phyloP scores from a whole-genome alignment of 169 alveolate species.

The Eimeria maxima region DNA sequence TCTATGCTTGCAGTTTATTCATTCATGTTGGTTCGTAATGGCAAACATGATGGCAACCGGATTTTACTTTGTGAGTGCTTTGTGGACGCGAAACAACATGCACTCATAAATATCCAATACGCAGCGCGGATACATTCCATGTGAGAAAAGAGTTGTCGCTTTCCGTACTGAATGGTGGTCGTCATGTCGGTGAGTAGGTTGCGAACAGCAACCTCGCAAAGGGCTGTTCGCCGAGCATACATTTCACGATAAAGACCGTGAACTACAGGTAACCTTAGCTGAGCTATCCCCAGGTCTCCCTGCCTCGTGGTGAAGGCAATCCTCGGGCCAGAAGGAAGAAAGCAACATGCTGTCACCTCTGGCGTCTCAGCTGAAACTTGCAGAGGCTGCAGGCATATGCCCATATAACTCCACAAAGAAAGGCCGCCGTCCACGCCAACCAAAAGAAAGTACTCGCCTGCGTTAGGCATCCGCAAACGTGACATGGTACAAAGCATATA shows the following conservation, averaged over 20 bases:
- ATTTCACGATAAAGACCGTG: slow-evolving; percentile 94
- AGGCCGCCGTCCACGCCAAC: slow-evolving; percentile 87
- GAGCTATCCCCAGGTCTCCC: slow-evolving; percentile 90
- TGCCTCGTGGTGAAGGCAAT: slow-evolving; percentile 89
- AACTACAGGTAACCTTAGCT: slow-evolving; percentile 89
- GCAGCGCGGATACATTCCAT: not conserved
- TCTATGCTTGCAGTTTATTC: not conserved
- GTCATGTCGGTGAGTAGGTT: slow-evolving; percentile 34
- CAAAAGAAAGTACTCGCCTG: slow-evolving; percentile 89
- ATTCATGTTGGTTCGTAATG: not conserved
- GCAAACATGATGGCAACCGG: not conserved
- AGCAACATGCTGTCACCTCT: slow-evolving; percentile 88
- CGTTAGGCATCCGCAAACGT: not conserved
- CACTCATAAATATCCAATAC: not conserved
- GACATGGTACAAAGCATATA: not conserved
- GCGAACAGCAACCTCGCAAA: slow-evolving; percentile 57
- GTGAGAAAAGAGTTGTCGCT: slow-evolving; percentile 33
- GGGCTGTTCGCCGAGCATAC: slow-evolving; percentile 83
- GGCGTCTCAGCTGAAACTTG: slow-evolving; percentile 87
- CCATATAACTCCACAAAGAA: slow-evolving; percentile 92
- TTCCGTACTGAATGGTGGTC: slow-evolving; percentile 2
- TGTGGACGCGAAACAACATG: not conserved
- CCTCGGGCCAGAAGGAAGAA: slow-evolving; percentile 79
- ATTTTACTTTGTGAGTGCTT: not conserved
- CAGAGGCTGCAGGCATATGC: slow-evolving; percentile 92